Percentiles rank a stretch among this genome's conserved stretches.
Conservation (phyloP, 164 flowering plant genomes). For the Magnolia officinalis region DNA sequence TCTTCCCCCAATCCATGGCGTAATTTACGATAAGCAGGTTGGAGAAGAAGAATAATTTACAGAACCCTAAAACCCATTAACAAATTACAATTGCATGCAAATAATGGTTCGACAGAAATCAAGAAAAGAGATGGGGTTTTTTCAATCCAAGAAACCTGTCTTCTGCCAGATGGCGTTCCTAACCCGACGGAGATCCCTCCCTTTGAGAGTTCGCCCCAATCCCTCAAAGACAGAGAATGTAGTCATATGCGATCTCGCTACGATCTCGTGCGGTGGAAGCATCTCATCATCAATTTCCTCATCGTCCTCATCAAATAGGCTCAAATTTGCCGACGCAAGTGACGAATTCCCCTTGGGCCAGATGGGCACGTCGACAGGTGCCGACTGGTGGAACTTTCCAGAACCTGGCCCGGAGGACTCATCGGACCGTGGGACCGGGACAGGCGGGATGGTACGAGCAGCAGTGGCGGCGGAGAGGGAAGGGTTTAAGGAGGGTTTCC, state of each 20-base stretch:
- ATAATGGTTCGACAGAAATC: background rate
- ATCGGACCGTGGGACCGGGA: conserved; percentile 15
- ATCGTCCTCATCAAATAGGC: conserved; percentile 24
- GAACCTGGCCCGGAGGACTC: background rate
- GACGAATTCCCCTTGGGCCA: conserved; percentile 28
- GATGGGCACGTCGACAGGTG: conserved; percentile 49
- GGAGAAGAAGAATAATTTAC: background rate
- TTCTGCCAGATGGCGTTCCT: conserved; percentile 52
- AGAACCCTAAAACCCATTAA: background rate
- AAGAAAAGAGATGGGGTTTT: background rate
- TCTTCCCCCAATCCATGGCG: too few species aligned
- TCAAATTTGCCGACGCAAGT: conserved; percentile 2
- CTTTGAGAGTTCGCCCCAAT: conserved; percentile 62
- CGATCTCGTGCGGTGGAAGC: conserved; percentile 61
- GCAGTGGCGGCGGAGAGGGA: conserved; percentile 34
- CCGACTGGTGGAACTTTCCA: conserved; percentile 29
- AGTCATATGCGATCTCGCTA: conserved; percentile 40
- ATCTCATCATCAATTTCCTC: conserved; percentile 31
- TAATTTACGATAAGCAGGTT: too few species aligned
- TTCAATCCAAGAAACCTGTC: conserved; percentile 57
- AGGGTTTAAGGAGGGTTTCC: conserved; percentile 31
- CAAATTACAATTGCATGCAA: background rate
- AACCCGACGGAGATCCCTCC: conserved; percentile 49
- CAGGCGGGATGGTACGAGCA: conserved; percentile 29
- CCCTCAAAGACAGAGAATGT: conserved; percentile 61